Evolutionary conservation across 352 stramenopile genomes (phyloP).

Genomic region (Pythium biforme): DNA sequence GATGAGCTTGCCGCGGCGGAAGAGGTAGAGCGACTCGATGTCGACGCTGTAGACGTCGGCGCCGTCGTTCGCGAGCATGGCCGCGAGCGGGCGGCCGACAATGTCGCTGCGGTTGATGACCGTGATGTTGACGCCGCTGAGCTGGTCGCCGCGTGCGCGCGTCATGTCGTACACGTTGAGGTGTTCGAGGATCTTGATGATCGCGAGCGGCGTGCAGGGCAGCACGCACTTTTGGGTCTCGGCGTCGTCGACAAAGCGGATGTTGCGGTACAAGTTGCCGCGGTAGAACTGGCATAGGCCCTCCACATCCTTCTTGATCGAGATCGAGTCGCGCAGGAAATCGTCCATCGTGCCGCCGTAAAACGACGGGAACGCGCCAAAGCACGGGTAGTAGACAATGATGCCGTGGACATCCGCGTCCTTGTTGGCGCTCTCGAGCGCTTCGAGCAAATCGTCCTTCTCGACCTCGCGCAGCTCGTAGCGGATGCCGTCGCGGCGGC

Average conservation of each 20-base stretch:
- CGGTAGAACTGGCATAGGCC: conserved; percentile 95
- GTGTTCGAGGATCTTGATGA: conserved; percentile 95
- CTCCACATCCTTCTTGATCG: conserved; percentile 97
- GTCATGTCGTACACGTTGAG: conserved; percentile 85
- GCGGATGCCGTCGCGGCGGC: conserved; percentile 92
- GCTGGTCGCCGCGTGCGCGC: conserved; percentile 51
- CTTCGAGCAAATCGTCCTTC: conserved; percentile 93
- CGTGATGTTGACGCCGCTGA: conserved; percentile 89
- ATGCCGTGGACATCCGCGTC: conserved; percentile 95
- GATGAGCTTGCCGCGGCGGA: conserved; percentile 90
- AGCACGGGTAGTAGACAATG: conserved; percentile 99
- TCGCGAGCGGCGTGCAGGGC: conserved; percentile 95
- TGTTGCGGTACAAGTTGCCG: conserved; percentile 97
- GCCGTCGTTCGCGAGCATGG: conserved; percentile 95
- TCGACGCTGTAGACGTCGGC: conserved; percentile 96
- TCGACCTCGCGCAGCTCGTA: conserved; percentile 95
- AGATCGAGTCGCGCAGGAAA: conserved; percentile 96
- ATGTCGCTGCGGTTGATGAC: conserved; percentile 98
- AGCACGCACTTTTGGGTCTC: conserved; percentile 94
- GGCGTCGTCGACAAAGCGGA: conserved; percentile 92
- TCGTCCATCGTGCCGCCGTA: conserved; percentile 97
- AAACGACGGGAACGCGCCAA: conserved; percentile 95
- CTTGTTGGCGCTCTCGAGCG: conserved; percentile 92
- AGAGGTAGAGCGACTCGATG: conserved; percentile 95
- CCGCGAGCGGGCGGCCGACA: conserved; percentile 92